phyloP scores from a whole-genome alignment of 1,284 basidiomycete genomes.

The Austroboletus niveus region DNA sequence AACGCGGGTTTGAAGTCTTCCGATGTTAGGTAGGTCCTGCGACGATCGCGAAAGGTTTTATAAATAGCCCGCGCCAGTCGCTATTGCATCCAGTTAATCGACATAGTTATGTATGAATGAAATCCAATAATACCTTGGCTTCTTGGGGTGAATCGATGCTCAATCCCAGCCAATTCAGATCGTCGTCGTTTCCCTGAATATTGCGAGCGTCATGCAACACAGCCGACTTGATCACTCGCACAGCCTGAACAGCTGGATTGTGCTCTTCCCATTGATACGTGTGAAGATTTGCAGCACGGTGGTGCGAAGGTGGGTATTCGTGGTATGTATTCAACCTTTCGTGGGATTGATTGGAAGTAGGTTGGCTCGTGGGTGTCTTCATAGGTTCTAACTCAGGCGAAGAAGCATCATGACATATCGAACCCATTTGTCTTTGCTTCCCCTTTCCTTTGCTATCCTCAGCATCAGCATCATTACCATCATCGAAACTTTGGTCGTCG shows the following conservation, averaged over 20 bases:
- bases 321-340: constrained; percentile 6
- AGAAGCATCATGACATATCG: constrained; percentile 5
- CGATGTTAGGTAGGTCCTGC: constrained; percentile 60
- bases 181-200: constrained; percentile 52
- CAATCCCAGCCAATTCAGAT: constrained; percentile 42
- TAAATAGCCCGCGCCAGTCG: constrained; percentile 72
- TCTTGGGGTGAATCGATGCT: constrained; percentile 56
- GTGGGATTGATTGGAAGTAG: constrained; percentile 1
- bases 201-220: constrained; percentile 74
- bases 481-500: constrained; percentile 12
- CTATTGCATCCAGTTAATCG: constrained; percentile 27
- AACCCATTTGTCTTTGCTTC: constrained; percentile 19
- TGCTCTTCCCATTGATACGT: constrained; percentile 28
- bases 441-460: constrained; percentile 32
- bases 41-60: constrained; percentile 54
- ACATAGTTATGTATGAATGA: not conserved
- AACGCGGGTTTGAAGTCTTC: constrained; percentile 74
- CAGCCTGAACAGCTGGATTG: constrained; percentile 50
- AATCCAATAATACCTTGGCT: constrained; percentile 51
- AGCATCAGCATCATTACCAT: constrained; percentile 18
- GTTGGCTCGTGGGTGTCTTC: constrained; percentile 2
- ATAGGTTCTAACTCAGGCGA: constrained; percentile 10
- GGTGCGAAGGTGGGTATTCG: constrained; percentile 22
- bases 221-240: constrained; percentile 62
- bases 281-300: constrained; percentile 16